Evolutionary conservation across 305 asterid genomes (phyloP), one percentile per base, ranked within the genome.

Genomic region (Salvia sclarea): DNA sequence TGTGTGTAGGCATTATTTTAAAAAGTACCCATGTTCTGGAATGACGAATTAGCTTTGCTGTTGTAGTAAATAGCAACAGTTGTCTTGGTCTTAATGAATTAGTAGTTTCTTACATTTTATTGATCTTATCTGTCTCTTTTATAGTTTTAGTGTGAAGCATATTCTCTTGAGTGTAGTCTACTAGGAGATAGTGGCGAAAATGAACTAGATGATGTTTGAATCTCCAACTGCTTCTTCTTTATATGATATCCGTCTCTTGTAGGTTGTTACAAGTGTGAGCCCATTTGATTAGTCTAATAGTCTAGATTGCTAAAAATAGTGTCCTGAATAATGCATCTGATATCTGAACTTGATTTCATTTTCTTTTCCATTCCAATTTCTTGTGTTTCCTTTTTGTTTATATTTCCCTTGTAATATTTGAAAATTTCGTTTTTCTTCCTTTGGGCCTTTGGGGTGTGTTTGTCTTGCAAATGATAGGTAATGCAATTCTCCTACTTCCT

Each of bases 181-280:
- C 44, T 25, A 17, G 71, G 62, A 69, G 68, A 16, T 31, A 35
- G 18, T 63, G 50, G 54, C 64, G 73, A 35, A 33, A 71, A 47
- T 25, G 38, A 24, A 31, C n/a, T 38, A 44, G 18, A 17, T 37
- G 55, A 38, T 62, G 5, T 37, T 13, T 66, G 8, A 70, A 61
- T 53, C 45, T 35, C 69, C 33, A 57, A 41, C 52, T 11, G 38
- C 50, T 67, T 56, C 37, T 53, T 24, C 40, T 33, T 61, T 72
- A 11, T 33, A 16, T 57, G 31, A n/a, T 9, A 49, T 9, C 64
- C 12, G 20, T 47, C 65, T 57, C 61, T 68, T 20, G 49, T 12
- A 60, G 53, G 66, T 68, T 75, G 61, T 47, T 61, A 45, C 43
- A 45, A 53, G 72, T 57, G 49, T 2, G 49, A 31, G 47, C 53